phyloP scores from a whole-genome alignment of 75 land plant species.

The Pinus tabuliformis region DNA sequence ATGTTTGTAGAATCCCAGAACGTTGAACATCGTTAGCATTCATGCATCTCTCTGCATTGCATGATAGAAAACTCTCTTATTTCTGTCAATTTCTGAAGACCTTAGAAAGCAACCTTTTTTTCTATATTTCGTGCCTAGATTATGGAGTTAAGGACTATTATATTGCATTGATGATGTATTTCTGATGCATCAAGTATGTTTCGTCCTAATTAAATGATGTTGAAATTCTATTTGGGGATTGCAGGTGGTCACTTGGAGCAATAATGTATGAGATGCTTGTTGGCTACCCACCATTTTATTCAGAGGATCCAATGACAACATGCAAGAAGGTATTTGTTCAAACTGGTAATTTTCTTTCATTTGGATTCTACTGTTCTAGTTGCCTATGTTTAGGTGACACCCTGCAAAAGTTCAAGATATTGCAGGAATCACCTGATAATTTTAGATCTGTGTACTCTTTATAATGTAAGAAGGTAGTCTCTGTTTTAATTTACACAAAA shows the following conservation, averaged over 20 bases:
- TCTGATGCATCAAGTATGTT: background rate
- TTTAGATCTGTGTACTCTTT: background rate
- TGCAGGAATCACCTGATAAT: background rate
- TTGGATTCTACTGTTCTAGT: constrained; percentile 1
- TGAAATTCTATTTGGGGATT: background rate
- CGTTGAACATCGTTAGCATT: background rate
- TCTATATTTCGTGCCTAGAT: background rate
- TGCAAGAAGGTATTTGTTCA: constrained; percentile 73
- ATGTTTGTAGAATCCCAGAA: too few relatives aligned
- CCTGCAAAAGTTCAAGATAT: background rate
- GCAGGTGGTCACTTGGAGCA: constrained; percentile 99
- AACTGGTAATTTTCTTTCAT: background rate
- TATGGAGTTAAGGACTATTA: background rate
- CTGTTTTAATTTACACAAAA: background rate
- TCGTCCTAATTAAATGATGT: background rate
- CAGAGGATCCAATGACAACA: constrained; percentile 96
- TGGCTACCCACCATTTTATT: constrained; percentile 96
- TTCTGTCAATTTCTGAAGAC: background rate
- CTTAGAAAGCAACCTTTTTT: background rate
- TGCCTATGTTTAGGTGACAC: background rate
- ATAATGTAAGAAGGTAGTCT: background rate
- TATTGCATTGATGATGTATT: background rate
- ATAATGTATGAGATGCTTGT: constrained; percentile 99
- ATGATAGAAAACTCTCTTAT: background rate
- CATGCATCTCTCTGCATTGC: background rate